Conservation (phyloP, 2,329 filamentous ascomycete genomes). For the Colletotrichum sidae region DNA sequence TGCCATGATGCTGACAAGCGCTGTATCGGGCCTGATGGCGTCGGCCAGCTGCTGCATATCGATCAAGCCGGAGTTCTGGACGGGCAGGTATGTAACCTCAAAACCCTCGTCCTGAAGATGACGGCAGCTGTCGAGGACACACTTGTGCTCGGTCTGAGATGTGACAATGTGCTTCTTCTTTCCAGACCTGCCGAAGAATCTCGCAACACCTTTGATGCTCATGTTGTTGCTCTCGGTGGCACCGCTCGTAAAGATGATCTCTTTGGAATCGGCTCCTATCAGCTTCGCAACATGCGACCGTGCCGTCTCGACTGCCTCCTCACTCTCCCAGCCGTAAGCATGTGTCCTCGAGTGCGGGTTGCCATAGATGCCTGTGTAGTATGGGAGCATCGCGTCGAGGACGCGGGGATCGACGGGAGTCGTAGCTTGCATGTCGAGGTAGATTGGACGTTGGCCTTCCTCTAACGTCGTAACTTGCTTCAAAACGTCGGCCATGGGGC, state of each 20-base stretch:
- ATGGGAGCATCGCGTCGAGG: slow-evolving; percentile 96
- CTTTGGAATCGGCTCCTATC: slow-evolving; percentile 94
- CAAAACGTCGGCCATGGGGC: slow-evolving; percentile 85
- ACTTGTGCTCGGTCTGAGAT: slow-evolving; percentile 98
- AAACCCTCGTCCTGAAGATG: slow-evolving; percentile 98
- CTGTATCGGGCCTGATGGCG: slow-evolving; percentile 91
- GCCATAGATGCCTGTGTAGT: slow-evolving; percentile 91
- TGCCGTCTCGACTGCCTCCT: slow-evolving; percentile 91
- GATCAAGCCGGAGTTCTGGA: slow-evolving; percentile 87
- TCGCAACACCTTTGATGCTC: slow-evolving; percentile 97
- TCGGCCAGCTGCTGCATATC: slow-evolving; percentile 86
- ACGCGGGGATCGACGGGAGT: slow-evolving; percentile 95
- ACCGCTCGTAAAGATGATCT: slow-evolving; percentile 98
- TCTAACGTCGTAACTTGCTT: slow-evolving; percentile 95
- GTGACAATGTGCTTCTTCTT: slow-evolving; percentile 99
- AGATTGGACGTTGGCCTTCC: slow-evolving; percentile 92
- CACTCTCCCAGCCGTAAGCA: slow-evolving; percentile 98
- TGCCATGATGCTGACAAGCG: slow-evolving; percentile 95
- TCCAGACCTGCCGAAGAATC: slow-evolving; percentile 91
- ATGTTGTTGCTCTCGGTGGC: slow-evolving; percentile 99
- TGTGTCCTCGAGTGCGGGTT: slow-evolving; percentile 98
- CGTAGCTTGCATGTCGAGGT: slow-evolving; percentile 98
- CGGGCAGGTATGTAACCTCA: slow-evolving; percentile 95
- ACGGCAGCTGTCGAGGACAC: slow-evolving; percentile 95
- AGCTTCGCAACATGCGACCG: slow-evolving; percentile 85